These are phyloP conservation scores for Trichoderma pleuroti DNA, from an alignment of 2,329 filamentous ascomycete species.

Conservation along the genomic window DNA sequence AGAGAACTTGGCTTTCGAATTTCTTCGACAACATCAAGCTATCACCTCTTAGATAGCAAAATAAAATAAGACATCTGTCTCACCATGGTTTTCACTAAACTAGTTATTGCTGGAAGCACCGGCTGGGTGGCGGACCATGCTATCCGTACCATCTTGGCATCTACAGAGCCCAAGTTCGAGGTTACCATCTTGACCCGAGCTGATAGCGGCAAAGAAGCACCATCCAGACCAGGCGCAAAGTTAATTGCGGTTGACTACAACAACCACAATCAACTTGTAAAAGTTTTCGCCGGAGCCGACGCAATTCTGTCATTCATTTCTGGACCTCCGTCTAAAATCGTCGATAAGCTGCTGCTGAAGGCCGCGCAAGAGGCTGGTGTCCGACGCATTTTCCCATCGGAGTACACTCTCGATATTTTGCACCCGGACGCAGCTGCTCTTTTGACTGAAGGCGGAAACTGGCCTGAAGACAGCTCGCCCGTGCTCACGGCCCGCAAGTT, in stretches of 20 bases:
- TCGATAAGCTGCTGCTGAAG: slow-evolving; percentile 11
- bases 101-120: slow-evolving; percentile 16
- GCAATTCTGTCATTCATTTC: slow-evolving; percentile 13
- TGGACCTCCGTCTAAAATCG: background rate
- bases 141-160: slow-evolving; percentile 10
- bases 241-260: background rate
- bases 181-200: slow-evolving; percentile 17
- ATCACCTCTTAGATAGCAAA: background rate
- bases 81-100: slow-evolving; percentile 14
- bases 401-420: slow-evolving; percentile 14
- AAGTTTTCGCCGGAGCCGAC: background rate
- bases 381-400: slow-evolving; percentile 18
- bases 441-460: background rate
- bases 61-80: background rate
- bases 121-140: slow-evolving; percentile 1
- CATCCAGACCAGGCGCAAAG: background rate
- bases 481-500: slow-evolving; percentile 1
- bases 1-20: background rate
- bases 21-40: background rate
- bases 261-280: slow-evolving; percentile 9
- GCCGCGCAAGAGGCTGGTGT: slow-evolving; percentile 16
- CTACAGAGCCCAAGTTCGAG: slow-evolving; percentile 14
- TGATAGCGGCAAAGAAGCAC: background rate
- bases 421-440: slow-evolving; percentile 9
- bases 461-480: slow-evolving; percentile 4